Evolutionary conservation across 2,329 filamentous ascomycete genomes (phyloP).

Genomic region (Ophiostoma novo-ulmi): DNA sequence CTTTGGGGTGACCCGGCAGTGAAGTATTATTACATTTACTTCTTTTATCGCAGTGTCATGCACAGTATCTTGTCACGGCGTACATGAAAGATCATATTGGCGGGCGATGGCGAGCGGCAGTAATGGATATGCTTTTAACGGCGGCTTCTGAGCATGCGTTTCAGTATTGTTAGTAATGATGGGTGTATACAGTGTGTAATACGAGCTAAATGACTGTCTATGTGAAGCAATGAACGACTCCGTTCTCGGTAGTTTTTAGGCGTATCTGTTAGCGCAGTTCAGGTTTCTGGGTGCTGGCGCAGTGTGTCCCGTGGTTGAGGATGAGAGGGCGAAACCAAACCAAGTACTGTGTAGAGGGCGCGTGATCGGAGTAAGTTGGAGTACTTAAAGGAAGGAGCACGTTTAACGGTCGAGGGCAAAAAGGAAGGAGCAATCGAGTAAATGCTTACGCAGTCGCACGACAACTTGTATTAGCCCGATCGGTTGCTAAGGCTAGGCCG

Average conservation of each 20-base stretch:
- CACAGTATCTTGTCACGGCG: no score
- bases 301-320: background rate
- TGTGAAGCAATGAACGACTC: background rate
- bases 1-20: no score
- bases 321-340: background rate
- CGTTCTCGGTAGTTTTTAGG: slow-evolving; percentile 12
- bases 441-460: background rate
- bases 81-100: no score
- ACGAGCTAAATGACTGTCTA: background rate
- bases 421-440: background rate
- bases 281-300: background rate
- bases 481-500: no score
- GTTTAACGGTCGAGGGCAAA: background rate
- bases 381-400: background rate
- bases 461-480: background rate
- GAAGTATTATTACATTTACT: no score
- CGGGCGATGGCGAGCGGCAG: slow-evolving; percentile 4
- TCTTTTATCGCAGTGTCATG: no score
- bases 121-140: background rate
- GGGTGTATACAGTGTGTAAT: background rate
- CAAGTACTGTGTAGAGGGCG: background rate
- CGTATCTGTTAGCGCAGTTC: background rate
- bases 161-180: background rate
- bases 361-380: slow-evolving; percentile 5
- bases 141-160: background rate